These are phyloP conservation scores for Aspergillus terreus DNA, from an alignment of 2,329 filamentous ascomycete species.

Conservation along the genomic window DNA sequence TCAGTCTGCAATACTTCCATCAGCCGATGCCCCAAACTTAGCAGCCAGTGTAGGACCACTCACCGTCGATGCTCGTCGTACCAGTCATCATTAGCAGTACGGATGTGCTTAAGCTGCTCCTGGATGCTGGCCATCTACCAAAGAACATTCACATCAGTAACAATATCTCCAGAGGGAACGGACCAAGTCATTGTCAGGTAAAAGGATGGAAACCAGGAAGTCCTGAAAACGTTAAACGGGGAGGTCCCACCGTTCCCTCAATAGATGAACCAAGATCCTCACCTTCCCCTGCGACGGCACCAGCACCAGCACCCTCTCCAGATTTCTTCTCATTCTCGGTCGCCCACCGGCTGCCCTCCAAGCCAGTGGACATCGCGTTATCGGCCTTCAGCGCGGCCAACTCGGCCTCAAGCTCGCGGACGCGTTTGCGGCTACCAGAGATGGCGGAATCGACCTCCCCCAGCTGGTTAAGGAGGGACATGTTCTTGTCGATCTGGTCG, in stretches of 20 bases:
- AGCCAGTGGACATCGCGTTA: slow-evolving; percentile 24
- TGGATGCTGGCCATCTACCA: slow-evolving; percentile 46
- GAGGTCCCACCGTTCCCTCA: slow-evolving; percentile 46
- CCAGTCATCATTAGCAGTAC: slow-evolving; percentile 43
- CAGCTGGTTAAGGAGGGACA: slow-evolving; percentile 37
- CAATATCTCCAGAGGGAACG: slow-evolving; percentile 13
- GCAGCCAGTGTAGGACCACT: slow-evolving; percentile 8
- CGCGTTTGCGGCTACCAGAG: slow-evolving; percentile 32
- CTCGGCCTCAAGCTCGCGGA: slow-evolving; percentile 39
- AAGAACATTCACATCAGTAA: slow-evolving; percentile 11
- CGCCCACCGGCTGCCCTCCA: slow-evolving; percentile 43
- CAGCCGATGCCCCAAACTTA: slow-evolving; percentile 1
- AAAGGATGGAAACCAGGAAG: slow-evolving; percentile 30
- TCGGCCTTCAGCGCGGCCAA: slow-evolving; percentile 34
- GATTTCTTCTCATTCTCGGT: slow-evolving; percentile 24
- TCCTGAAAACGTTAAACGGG: slow-evolving; percentile 32
- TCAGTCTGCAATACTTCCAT: slow-evolving; percentile 26
- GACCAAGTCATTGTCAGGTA: slow-evolving; percentile 18
- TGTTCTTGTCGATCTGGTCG: slow-evolving; percentile 40
- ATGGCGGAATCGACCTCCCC: slow-evolving; percentile 36
- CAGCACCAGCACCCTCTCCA: slow-evolving; percentile 31
- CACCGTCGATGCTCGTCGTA: slow-evolving; percentile 42
- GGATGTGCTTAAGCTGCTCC: slow-evolving; percentile 45
- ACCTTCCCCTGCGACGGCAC: slow-evolving; percentile 40
- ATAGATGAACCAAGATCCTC: slow-evolving; percentile 47